These are phyloP conservation scores for Monilinia polystroma DNA, from an alignment of 2,329 filamentous ascomycete genomes.

Conservation along the genomic window DNA sequence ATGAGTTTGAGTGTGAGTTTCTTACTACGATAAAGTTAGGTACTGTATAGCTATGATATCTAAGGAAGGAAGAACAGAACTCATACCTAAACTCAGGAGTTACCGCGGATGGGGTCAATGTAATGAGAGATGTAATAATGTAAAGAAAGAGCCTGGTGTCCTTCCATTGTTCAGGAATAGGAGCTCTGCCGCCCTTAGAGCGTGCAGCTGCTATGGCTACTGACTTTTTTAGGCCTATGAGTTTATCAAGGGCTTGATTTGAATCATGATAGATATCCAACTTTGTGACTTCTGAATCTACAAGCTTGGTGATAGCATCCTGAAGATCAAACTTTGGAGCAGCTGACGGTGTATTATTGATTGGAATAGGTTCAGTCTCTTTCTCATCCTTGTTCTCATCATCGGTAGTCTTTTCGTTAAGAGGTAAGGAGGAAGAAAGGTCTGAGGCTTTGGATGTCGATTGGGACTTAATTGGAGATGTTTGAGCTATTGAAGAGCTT, in stretches of 20 bases:
- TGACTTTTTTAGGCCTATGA: neutral
- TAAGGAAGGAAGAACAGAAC: neutral
- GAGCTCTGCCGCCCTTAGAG: neutral
- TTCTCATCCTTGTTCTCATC: neutral
- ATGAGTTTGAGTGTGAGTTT: neutral
- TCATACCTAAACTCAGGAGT: conserved; percentile 2
- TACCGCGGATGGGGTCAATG: neutral
- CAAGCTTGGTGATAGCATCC: conserved; percentile 1
- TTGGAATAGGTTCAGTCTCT: neutral
- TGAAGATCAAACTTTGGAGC: neutral
- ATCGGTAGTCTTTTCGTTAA: no score
- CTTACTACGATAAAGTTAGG: conserved; percentile 1
- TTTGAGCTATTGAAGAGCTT: no score
- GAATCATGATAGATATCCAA: neutral
- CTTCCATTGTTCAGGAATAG: neutral
- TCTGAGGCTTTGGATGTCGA: no score
- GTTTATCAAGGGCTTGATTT: neutral
- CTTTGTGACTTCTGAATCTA: neutral
- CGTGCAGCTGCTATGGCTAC: neutral
- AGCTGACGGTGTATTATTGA: no score
- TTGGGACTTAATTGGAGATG: no score
- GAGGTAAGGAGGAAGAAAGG: no score
- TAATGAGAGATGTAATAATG: neutral
- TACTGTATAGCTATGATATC: neutral
- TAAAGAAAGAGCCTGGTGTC: conserved; percentile 5